These are phyloP conservation scores for Colletotrichum gloeosporioides DNA, from an alignment of 2,329 filamentous ascomycete genomes.

Conservation along the genomic window DNA sequence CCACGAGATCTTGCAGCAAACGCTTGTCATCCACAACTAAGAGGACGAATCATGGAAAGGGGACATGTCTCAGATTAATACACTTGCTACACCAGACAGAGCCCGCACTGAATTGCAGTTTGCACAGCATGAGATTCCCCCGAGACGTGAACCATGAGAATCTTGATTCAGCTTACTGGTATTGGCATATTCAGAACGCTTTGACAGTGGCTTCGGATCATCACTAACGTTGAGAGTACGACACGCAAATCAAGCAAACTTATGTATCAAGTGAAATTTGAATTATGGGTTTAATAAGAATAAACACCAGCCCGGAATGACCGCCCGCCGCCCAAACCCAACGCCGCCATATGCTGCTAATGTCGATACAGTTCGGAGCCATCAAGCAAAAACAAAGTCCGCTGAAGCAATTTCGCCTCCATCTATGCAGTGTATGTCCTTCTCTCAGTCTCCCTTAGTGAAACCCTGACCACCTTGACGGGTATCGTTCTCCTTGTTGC, in stretches of 20 bases:
- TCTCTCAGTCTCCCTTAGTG: constrained; percentile 4
- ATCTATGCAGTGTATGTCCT: neutral
- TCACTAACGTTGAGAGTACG: neutral
- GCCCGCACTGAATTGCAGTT: neutral
- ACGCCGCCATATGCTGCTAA: constrained; percentile 17
- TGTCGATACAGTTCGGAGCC: neutral
- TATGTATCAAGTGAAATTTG: neutral
- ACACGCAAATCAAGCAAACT: neutral
- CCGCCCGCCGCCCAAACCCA: neutral
- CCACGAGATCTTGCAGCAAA: neutral
- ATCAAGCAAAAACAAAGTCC: neutral
- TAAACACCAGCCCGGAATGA: neutral
- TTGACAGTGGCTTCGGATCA: neutral
- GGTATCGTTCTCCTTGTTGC: constrained; percentile 45
- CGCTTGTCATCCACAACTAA: neutral
- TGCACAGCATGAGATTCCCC: neutral
- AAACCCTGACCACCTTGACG: constrained; percentile 27
- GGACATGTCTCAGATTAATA: neutral
- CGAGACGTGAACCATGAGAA: neutral
- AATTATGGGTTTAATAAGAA: neutral
- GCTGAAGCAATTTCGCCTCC: neutral
- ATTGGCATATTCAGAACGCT: neutral
- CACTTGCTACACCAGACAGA: neutral
- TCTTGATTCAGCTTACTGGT: too few relatives aligned
- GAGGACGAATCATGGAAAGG: neutral